A percentile compares a stretch with the other conserved stretches of the same genome.
Evolutionary conservation across 140 eudicot genomes (phyloP).

Genomic region (Stevia rebaudiana): DNA sequence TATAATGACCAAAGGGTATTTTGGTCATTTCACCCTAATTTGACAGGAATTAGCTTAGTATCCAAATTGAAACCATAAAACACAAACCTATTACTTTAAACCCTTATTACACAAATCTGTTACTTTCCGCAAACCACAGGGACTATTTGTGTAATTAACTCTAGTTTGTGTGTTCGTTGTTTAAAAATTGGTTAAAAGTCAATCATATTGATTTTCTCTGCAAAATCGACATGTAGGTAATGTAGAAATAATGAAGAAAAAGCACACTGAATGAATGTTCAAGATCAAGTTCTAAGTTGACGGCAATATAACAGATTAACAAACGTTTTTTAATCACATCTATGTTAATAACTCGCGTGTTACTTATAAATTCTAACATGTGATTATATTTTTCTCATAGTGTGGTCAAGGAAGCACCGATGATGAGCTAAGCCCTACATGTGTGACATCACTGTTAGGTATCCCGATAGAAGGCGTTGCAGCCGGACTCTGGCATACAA

Average conservation of each 20-base stretch:
- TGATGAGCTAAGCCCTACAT: slow-evolving; percentile 85
- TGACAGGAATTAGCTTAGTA: too few relatives aligned
- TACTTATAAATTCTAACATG: slow-evolving; percentile 1
- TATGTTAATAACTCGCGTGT: slow-evolving; percentile 7
- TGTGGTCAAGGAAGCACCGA: slow-evolving; percentile 98
- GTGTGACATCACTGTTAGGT: slow-evolving; percentile 84
- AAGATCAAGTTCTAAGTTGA: slow-evolving; percentile 44
- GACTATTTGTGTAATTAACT: too few relatives aligned
- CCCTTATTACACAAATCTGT: too few relatives aligned
- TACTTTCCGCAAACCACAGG: too few relatives aligned
- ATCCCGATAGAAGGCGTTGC: slow-evolving; percentile 63
- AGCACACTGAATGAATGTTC: slow-evolving; percentile 53
- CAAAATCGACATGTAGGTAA: slow-evolving; percentile 52
- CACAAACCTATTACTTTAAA: too few relatives aligned
- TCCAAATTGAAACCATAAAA: too few relatives aligned
- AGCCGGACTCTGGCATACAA: slow-evolving; percentile 96
- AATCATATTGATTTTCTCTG: slow-evolving; percentile 30
- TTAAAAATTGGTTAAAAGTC: slow-evolving; percentile 1
- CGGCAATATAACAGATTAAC: slow-evolving; percentile 27
- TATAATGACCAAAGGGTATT: too few relatives aligned
- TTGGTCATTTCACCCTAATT: too few relatives aligned
- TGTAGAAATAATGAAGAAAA: slow-evolving; percentile 54
- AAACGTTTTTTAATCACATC: slow-evolving; percentile 9
- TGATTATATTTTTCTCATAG: slow-evolving; percentile 38
- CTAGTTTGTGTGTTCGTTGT: slow-evolving; percentile 7